Base-by-base conservation (phyloP, 352 stramenopile species). In the Globisporangium cederbergense region DNA sequence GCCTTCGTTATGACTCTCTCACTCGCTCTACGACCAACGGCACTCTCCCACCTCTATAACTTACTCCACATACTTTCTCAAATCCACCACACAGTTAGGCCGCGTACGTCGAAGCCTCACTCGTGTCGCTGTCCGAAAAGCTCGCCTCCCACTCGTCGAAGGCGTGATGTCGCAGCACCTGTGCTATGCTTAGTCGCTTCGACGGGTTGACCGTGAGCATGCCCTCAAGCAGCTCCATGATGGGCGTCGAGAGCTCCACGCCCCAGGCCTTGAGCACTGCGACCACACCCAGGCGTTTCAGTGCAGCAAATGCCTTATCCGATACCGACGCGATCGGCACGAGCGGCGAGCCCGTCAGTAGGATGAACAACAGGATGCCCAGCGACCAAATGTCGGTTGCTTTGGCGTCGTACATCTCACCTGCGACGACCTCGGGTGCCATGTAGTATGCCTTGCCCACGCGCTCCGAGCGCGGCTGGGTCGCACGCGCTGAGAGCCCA, bases 371-470 rank as follows among this genome's bases (percentile, higher is more conserved):
- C 73, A 89, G 50, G 42, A 89, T 74, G 18, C 80, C 78, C 2
- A 88, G 69, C 14, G 80, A 89, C 80, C 80, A 89, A 18, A 85
- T 76, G 36, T 89, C 80, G n/a, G 75, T 77, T 30, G 61, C 49
- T 32, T 80, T 52, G 2, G 80, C 70, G 60, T 86, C 67, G 60
- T 86, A 86, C 34, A 46, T 63, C 2, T 61, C 43, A 1, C 71
- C 70, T 9, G 72, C 64, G 34, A 79, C 72, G 8, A 83, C 71
- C 63, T 86, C 77, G 2, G 75, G 77, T 6, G 77, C 77, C 75
- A 81, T 86, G 68, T 83, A 83, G 71, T 80, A 83, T 63, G 75
- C 70, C 52, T 85, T 85, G 47, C 76, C 76, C 22, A 79, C 74
- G 40, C 61, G 63, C 58, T 85, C 79, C 0, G 72, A 58, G 46